Evolutionary conservation across 2,329 filamentous ascomycete species (phyloP), one percentile per base, ranked within the genome.

Genomic region (Aspergillus sp.): DNA sequence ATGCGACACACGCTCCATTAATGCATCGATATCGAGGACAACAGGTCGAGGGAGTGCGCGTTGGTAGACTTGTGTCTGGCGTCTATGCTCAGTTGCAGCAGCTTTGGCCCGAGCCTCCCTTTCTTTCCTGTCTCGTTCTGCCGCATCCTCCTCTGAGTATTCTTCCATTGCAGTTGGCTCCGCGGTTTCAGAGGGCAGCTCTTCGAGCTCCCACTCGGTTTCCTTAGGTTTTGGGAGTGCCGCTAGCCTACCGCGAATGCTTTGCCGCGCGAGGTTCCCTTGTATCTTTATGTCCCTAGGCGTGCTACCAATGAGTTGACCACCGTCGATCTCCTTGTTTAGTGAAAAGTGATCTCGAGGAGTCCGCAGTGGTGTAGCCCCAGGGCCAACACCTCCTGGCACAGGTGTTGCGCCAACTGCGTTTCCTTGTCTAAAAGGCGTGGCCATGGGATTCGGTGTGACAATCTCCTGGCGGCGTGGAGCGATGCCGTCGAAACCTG

Each of bases 381-480:
- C 91, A 49, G 87, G 84, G 5, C 85, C 84, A 54, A 82, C 77
- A 6, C 87, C 86, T 14, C 77, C 76, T 33, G 76, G 75, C 68
- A 83, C 75, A 5, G 86, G 85, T 24, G 90, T 96, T 12, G 88
- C 86, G 24, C 85, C 88, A 27, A 85, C 79, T 23, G 86, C 89
- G 60, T 83, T 84, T 2, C 79, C 84, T 60, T 86, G 80, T 54
- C 90, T 84, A 63, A 96, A 83, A 1, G 95, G 95, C 0, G 95
- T 99, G 0, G 95, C 93, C 80, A 99, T 83, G 0, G 95, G 95
- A 70, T 99, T 99, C 0, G 95, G 95, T 0, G 95, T 99, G n/a
- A 92, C 84, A 56, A 93, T 85, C 35, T 87, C 82, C 61, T 96
- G 90, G 68, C 87, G 89, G 57, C 90, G 86, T 39, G 93, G 92